Evolutionary conservation across 164 flowering plant genomes (phyloP).

Genomic region (Liquidambar formosana): DNA sequence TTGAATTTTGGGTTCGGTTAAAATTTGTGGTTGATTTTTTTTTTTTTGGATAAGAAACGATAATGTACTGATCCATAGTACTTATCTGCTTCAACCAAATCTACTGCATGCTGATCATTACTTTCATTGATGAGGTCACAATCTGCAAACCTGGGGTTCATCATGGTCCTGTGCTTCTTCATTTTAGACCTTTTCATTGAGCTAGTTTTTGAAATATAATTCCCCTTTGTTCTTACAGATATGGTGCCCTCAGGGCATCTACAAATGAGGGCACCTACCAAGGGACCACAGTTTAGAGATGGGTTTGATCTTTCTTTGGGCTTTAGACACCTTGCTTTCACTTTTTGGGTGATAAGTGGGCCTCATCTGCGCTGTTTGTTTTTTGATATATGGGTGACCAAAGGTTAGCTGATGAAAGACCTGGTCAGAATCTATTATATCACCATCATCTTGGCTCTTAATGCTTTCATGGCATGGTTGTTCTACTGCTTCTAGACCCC

Average conservation of each 20-base stretch:
- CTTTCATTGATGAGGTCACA: constrained; percentile 75
- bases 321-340: constrained; percentile 51
- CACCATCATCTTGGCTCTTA: constrained; percentile 97
- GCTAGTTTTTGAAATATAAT: constrained; percentile 84
- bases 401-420: constrained; percentile 85
- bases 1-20: constrained; percentile 88
- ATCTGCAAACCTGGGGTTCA: constrained; percentile 79
- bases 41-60: too few relatives aligned
- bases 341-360: constrained; percentile 87
- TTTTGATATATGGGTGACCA: constrained; percentile 90
- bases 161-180: constrained; percentile 73
- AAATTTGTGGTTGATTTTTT: constrained; percentile 96
- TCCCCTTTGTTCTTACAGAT: constrained; percentile 80
- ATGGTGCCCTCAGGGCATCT: constrained; percentile 81
- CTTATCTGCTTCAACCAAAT: constrained; percentile 89
- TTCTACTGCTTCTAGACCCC: constrained; percentile 77
- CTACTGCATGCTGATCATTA: constrained; percentile 99
- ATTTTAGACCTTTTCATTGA: constrained; percentile 83
- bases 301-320: constrained; percentile 34
- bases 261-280: too few relatives aligned
- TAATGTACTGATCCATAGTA: constrained; percentile 94
- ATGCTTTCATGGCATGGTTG: constrained; percentile 71
- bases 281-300: constrained; percentile 78
- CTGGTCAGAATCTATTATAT: constrained; percentile 85
- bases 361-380: constrained; percentile 85